Conservation (phyloP, 2,329 filamentous ascomycete species). For the Aureobasidium pullulans region DNA sequence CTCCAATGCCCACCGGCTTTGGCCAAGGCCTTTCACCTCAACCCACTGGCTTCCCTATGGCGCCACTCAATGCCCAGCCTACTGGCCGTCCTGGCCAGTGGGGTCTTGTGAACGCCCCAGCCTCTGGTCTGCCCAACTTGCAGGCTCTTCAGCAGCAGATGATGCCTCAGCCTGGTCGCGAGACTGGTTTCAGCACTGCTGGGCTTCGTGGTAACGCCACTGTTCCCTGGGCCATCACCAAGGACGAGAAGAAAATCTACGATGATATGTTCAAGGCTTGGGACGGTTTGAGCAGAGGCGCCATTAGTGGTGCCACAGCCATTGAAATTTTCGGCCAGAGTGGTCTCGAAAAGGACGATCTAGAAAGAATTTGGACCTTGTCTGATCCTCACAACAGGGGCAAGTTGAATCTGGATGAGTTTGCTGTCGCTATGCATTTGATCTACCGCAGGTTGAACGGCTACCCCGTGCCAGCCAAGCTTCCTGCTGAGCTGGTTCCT, state of each 20-base stretch:
- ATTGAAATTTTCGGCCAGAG: conserved; percentile 98
- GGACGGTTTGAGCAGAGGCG: conserved; percentile 91
- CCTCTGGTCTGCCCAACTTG: conserved; percentile 85
- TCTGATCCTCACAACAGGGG: conserved; percentile 92
- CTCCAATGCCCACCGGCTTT: conserved; percentile 72
- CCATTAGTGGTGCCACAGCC: conserved; percentile 82
- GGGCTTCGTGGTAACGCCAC: conserved; percentile 89
- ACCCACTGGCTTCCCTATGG: conserved; percentile 56
- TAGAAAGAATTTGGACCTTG: conserved; percentile 91
- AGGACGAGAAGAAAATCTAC: conserved; percentile 96
- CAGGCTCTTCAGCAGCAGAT: conserved; percentile 86
- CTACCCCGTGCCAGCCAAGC: conserved; percentile 78
- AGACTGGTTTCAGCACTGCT: conserved; percentile 76
- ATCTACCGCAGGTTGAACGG: conserved; percentile 97
- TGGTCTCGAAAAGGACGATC: conserved; percentile 79
- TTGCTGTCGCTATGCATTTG: conserved; percentile 96
- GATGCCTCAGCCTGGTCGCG: conserved; percentile 94
- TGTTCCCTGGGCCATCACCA: conserved; percentile 97
- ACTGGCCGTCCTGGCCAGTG: conserved; percentile 91
- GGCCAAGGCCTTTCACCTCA: conserved; percentile 54
- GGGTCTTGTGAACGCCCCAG: conserved; percentile 94
- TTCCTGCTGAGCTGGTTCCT: conserved; percentile 87
- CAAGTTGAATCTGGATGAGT: conserved; percentile 90
- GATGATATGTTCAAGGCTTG: conserved; percentile 91
- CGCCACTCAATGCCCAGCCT: conserved; percentile 78